Conservation (phyloP, 2,329 filamentous ascomycete genomes). For the Hypomyces perniciosus region DNA sequence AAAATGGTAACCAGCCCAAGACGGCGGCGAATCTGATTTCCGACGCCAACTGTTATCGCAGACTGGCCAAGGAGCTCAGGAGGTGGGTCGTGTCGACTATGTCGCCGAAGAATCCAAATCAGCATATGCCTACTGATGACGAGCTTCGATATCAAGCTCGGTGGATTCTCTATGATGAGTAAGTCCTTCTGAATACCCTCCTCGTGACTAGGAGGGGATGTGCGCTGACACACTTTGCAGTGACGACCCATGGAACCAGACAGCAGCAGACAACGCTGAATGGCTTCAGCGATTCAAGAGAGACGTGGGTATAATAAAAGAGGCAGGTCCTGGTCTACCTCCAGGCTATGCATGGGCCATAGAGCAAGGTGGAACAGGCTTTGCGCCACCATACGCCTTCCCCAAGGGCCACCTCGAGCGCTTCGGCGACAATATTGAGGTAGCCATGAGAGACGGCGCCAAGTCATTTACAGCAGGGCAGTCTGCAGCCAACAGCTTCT, state of each 20-base stretch:
- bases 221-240: constrained; percentile 50
- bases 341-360: constrained; percentile 38
- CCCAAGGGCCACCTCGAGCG: constrained; percentile 35
- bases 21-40: constrained; percentile 44
- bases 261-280: constrained; percentile 41
- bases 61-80: constrained; percentile 47
- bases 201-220: neutral
- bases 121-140: constrained; percentile 53
- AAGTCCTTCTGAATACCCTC: constrained; percentile 25
- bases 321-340: constrained; percentile 45
- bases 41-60: constrained; percentile 55
- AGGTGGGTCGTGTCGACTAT: constrained; percentile 48
- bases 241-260: constrained; percentile 24
- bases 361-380: constrained; percentile 47
- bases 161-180: constrained; percentile 59
- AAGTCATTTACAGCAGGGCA: constrained; percentile 39
- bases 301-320: constrained; percentile 45
- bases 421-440: constrained; percentile 27
- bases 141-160: constrained; percentile 59
- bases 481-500: constrained; percentile 42
- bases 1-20: constrained; percentile 10
- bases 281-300: constrained; percentile 60
- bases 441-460: constrained; percentile 30
- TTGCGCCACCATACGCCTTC: constrained; percentile 48
- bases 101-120: constrained; percentile 55